These are phyloP conservation scores for Mycena indigotica DNA, from an alignment of 768 basidiomycete genomes.

Conservation along the genomic window DNA sequence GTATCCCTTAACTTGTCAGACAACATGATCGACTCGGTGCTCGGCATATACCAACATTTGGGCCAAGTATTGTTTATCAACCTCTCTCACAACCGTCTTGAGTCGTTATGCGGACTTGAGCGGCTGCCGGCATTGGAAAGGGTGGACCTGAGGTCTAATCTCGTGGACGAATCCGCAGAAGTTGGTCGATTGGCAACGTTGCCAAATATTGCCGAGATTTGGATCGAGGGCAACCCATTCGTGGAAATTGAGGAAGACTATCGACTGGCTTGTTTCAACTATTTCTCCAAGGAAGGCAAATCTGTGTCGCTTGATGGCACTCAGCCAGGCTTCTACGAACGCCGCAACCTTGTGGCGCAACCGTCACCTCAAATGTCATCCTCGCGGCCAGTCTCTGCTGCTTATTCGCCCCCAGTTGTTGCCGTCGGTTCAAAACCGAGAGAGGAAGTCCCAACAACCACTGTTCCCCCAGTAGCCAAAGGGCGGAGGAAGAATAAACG, in stretches of 20 bases:
- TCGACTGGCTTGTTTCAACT: conserved; percentile 77
- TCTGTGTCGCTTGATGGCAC: conserved; percentile 75
- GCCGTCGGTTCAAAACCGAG: conserved; percentile 44
- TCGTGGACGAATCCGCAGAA: conserved; percentile 81
- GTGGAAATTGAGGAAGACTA: conserved; percentile 72
- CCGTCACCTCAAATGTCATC: conserved; percentile 57
- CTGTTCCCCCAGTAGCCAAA: conserved; percentile 53
- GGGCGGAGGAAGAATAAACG: conserved; percentile 69
- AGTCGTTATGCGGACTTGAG: conserved; percentile 94
- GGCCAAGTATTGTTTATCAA: conserved; percentile 80
- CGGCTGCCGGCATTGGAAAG: conserved; percentile 82
- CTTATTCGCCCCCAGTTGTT: conserved; percentile 62
- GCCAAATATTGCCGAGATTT: conserved; percentile 79
- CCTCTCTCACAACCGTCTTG: conserved; percentile 83
- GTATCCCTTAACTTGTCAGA: conserved; percentile 91
- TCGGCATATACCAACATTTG: conserved; percentile 81
- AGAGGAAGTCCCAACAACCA: conserved; percentile 32
- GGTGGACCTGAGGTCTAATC: conserved; percentile 80
- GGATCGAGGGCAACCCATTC: conserved; percentile 85
- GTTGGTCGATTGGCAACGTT: conserved; percentile 79
- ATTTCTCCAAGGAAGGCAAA: conserved; percentile 86
- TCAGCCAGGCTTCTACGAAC: conserved; percentile 71
- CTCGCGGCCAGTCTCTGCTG: conserved; percentile 47
- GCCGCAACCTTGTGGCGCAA: conserved; percentile 52
- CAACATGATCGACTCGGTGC: conserved; percentile 96